phyloP scores from a whole-genome alignment of 495 filamentous ascomycete genomes.

The Melanomma pulvis-pyrius region DNA sequence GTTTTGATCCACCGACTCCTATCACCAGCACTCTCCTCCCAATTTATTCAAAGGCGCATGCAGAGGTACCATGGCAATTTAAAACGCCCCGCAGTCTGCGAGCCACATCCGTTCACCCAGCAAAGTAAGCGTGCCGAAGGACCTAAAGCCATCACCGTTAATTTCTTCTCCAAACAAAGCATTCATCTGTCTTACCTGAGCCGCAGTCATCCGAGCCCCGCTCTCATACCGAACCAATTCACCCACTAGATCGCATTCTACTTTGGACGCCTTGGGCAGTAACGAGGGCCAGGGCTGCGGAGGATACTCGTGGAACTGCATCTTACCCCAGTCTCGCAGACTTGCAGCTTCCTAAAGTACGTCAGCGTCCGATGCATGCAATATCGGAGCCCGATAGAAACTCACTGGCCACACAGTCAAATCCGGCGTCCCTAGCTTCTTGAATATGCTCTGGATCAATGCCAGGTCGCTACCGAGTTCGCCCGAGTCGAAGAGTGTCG shows the following conservation, averaged over 20 bases:
- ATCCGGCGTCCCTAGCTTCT: slow-evolving; percentile 81
- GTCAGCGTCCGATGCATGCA: slow-evolving; percentile 7
- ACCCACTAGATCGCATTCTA: slow-evolving; percentile 58
- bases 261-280: slow-evolving; percentile 53
- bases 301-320: slow-evolving; percentile 60
- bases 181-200: slow-evolving; percentile 23
- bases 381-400: slow-evolving; percentile 2
- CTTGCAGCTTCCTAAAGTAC: slow-evolving; percentile 54
- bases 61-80: background rate
- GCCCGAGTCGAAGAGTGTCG: slow-evolving; percentile 78
- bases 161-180: background rate
- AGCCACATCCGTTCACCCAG: background rate
- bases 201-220: slow-evolving; percentile 42
- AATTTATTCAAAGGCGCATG: background rate
- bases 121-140: slow-evolving; percentile 34
- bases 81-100: background rate
- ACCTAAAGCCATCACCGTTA: slow-evolving; percentile 15
- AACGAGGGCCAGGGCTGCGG: slow-evolving; percentile 57
- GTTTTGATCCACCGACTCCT: background rate
- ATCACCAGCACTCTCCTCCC: too few species aligned
- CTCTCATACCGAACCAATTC: slow-evolving; percentile 62
- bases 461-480: slow-evolving; percentile 91
- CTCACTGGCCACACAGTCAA: slow-evolving; percentile 74
- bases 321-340: slow-evolving; percentile 70
- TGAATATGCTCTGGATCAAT: slow-evolving; percentile 87